phyloP scores from a whole-genome alignment of 1,139 yeast species.

The Sugiyamaella pinicola region DNA sequence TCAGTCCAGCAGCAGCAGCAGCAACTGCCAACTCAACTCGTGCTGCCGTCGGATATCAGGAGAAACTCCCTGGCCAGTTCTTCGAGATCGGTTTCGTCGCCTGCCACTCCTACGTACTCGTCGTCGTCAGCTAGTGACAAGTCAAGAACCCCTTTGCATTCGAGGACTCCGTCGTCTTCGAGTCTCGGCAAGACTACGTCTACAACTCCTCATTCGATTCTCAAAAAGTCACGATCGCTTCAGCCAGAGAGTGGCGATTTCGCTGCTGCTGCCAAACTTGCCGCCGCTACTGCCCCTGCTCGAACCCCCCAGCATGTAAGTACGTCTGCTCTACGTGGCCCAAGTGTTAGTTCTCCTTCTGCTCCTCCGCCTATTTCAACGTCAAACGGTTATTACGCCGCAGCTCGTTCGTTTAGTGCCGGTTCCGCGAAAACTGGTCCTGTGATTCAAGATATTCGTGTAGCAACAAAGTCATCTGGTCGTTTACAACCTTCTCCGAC shows the following conservation, averaged over 20 bases:
- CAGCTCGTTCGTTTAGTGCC: background rate
- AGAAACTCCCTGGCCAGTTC: slow-evolving; percentile 32
- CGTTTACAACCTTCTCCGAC: slow-evolving; percentile 9
- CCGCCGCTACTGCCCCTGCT: background rate
- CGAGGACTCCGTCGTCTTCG: slow-evolving; percentile 13
- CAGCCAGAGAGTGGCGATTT: slow-evolving; percentile 2
- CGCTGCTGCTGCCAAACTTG: background rate
- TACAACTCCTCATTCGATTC: slow-evolving; percentile 19
- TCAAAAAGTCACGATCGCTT: slow-evolving; percentile 18
- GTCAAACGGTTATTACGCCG: slow-evolving; percentile 1
- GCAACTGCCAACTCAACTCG: slow-evolving; percentile 30
- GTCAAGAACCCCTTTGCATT: slow-evolving; percentile 15
- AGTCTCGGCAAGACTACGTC: slow-evolving; percentile 4
- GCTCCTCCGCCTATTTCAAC: slow-evolving; percentile 9
- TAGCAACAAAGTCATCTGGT: slow-evolving; percentile 15
- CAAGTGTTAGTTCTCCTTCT: slow-evolving; percentile 5
- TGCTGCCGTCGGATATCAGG: slow-evolving; percentile 39
- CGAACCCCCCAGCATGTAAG: background rate
- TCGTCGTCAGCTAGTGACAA: background rate
- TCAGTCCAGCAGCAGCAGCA: slow-evolving; percentile 8
- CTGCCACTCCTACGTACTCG: slow-evolving; percentile 19
- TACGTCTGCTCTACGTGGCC: slow-evolving; percentile 5
- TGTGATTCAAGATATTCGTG: slow-evolving; percentile 16
- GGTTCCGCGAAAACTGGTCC: slow-evolving; percentile 17
- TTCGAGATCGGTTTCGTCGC: slow-evolving; percentile 26